Evolutionary conservation across 805 yeast genomes (phyloP), one percentile per base, ranked within the genome.

Genomic region (Vanderwaltozyma yarrowii): DNA sequence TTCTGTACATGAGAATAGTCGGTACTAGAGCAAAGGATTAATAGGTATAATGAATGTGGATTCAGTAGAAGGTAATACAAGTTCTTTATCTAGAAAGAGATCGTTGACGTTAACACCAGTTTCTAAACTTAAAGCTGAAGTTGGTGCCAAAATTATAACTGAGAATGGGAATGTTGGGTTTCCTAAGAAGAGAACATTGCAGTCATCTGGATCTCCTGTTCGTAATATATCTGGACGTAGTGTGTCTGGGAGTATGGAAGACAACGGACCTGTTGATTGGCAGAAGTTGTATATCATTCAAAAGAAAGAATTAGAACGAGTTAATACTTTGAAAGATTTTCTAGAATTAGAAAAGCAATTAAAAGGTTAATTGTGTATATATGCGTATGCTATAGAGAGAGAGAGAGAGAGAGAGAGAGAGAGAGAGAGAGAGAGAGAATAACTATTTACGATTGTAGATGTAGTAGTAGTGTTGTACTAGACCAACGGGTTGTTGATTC

Each of bases 401-500:
- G 19, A 21, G n/a, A n/a, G n/a, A n/a, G n/a, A n/a, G n/a, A n/a
- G n/a, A n/a, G n/a, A n/a, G n/a, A n/a, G n/a, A n/a, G n/a, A n/a
- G n/a, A n/a, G n/a, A n/a, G n/a, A n/a, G n/a, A n/a, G n/a, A n/a
- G n/a, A n/a, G n/a, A n/a, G n/a, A n/a, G n/a, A n/a, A n/a, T n/a
- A n/a, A n/a, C n/a, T n/a, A n/a, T n/a, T n/a, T n/a, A n/a, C n/a
- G n/a, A n/a, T n/a, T n/a, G n/a, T 7, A 21, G 24, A 21, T 21
- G 24, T 10, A 7, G 10, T 32, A 15, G 13, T 11, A 38, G 15
- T 25, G 33, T 26, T 29, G 31, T 18, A 11, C 30, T 23, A 7
- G 37, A 30, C 47, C 50, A 49, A 66, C 67, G 36, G 63, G 61
- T 47, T 56, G 69, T 37, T 62, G 76, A 55, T 61, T 71, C 64